phyloP scores from a whole-genome alignment of 805 yeast species.

The Candida yuanshanica region DNA sequence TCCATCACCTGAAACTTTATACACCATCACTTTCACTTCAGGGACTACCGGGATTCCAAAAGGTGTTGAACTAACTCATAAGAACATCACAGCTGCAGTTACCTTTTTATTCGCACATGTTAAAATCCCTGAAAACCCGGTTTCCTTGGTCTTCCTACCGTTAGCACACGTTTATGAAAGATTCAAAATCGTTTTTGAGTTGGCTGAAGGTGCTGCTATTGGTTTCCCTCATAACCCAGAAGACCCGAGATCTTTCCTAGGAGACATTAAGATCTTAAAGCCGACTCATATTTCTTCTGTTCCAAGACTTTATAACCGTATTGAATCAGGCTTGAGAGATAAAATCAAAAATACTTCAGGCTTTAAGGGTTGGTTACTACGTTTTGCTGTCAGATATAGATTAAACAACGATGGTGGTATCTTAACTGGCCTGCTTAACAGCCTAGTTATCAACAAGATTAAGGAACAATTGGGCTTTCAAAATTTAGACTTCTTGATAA shows the following conservation, averaged over 20 bases:
- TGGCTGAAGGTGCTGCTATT: conserved; percentile 42
- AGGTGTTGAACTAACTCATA: conserved; percentile 57
- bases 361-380: conserved; percentile 36
- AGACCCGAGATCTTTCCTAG: conserved; percentile 46
- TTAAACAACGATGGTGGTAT: conserved; percentile 27
- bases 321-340: conserved; percentile 55
- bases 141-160: conserved; percentile 42
- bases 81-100: conserved; percentile 44
- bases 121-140: conserved; percentile 23
- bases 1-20: conserved; percentile 47
- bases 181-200: conserved; percentile 34
- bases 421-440: conserved; percentile 31
- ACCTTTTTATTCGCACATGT: conserved; percentile 35
- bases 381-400: conserved; percentile 38
- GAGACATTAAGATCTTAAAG: conserved; percentile 48
- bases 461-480: conserved; percentile 43
- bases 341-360: conserved; percentile 39
- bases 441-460: conserved; percentile 36
- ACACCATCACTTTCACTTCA: conserved; percentile 66
- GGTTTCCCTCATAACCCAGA: conserved; percentile 55
- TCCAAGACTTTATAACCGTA: conserved; percentile 57
- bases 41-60: conserved; percentile 76
- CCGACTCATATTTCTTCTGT: conserved; percentile 54
- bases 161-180: conserved; percentile 57
- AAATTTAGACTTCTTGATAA: conserved; percentile 33